Evolutionary conservation across 2,329 filamentous ascomycete species (phyloP).

Genomic region (Escovopsis sp.): DNA sequence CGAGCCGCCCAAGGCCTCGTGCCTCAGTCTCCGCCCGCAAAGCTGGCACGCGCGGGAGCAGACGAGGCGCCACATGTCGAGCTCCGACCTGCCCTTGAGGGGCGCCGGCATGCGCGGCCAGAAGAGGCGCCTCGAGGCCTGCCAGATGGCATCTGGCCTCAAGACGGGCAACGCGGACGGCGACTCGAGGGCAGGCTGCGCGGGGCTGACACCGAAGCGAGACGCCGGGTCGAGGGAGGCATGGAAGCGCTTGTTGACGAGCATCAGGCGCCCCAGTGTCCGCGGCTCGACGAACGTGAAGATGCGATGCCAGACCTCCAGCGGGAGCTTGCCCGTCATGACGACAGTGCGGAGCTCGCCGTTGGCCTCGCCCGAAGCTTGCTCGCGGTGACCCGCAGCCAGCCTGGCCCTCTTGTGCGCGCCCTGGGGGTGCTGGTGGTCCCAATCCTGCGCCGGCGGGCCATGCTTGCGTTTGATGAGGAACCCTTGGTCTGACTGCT

Average conservation of each 20-base stretch:
- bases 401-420: slow-evolving; percentile 4
- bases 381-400: too few relatives aligned
- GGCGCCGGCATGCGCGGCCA: slow-evolving; percentile 55
- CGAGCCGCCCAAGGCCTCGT: slow-evolving; percentile 11
- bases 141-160: slow-evolving; percentile 56
- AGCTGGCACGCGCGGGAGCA: slow-evolving; percentile 51
- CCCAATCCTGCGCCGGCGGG: too few relatives aligned
- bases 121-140: slow-evolving; percentile 47
- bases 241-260: slow-evolving; percentile 53
- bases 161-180: slow-evolving; percentile 16
- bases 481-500: too few relatives aligned
- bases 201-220: slow-evolving; percentile 10
- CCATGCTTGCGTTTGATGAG: too few relatives aligned
- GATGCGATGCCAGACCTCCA: slow-evolving; percentile 54
- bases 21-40: slow-evolving; percentile 33
- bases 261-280: slow-evolving; percentile 47
- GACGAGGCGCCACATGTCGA: slow-evolving; percentile 62
- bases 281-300: slow-evolving; percentile 51
- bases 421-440: too few relatives aligned
- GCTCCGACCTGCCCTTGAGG: slow-evolving; percentile 47
- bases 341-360: too few relatives aligned
- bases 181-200: slow-evolving; percentile 8
- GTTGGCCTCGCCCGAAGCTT: too few relatives aligned
- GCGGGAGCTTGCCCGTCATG: slow-evolving; percentile 26
- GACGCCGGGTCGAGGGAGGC: slow-evolving; percentile 37